A percentile compares a stretch with the other conserved stretches of the same genome.
Conservation (phyloP, 108 stramenopile genomes). For the Hondaea fermentalgiana region DNA sequence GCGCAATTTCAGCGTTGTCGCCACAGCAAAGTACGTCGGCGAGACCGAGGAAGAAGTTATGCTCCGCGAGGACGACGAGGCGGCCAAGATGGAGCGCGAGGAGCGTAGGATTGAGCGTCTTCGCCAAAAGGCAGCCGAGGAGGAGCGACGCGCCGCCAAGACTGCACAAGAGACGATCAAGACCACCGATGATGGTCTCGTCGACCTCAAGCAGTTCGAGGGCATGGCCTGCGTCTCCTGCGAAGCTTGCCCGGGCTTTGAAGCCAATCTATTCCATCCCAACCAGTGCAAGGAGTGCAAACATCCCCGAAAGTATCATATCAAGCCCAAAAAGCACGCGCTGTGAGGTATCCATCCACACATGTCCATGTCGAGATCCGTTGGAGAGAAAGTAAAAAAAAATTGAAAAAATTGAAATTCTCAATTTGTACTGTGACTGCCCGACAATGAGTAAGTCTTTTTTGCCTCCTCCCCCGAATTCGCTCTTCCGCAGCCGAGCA, state of each 20-base stretch:
- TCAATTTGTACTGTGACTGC: not conserved
- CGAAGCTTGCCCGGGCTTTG: slow-evolving; percentile 26
- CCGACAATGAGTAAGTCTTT: no score
- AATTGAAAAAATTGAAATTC: not conserved
- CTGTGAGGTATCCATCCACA: not conserved
- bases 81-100: slow-evolving; percentile 38
- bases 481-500: no score
- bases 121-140: not conserved
- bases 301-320: not conserved
- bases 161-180: slow-evolving; percentile 6
- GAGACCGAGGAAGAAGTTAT: slow-evolving; percentile 46
- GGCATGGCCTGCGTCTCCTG: slow-evolving; percentile 22
- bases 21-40: slow-evolving; percentile 61
- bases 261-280: not conserved
- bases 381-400: not conserved
- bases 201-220: slow-evolving; percentile 11
- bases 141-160: not conserved
- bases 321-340: not conserved
- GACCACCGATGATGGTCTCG: slow-evolving; percentile 24
- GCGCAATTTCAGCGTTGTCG: slow-evolving; percentile 58
- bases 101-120: slow-evolving; percentile 29
- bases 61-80: slow-evolving; percentile 40
- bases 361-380: not conserved
- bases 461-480: no score
- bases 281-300: slow-evolving; percentile 8